phyloP scores from a whole-genome alignment of 2,329 filamentous ascomycete genomes.

The Aureobasidium melanogenum region DNA sequence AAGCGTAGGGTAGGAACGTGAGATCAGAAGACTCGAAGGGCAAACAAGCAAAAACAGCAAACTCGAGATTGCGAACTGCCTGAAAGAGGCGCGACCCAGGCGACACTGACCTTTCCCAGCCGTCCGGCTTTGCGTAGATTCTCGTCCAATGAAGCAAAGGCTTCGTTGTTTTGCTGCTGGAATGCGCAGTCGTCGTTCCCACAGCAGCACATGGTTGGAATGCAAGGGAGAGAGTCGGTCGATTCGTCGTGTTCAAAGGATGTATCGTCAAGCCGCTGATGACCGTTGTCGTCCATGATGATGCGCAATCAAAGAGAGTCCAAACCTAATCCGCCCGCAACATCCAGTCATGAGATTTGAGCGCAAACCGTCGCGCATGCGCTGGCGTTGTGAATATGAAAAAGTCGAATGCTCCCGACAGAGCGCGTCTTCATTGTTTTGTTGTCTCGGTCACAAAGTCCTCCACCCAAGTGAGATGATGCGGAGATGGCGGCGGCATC shows the following conservation, averaged over 20 bases:
- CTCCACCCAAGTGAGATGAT: background rate
- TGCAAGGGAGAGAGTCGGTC: constrained; percentile 5
- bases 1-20: background rate
- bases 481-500: background rate
- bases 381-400: background rate
- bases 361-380: constrained; percentile 5
- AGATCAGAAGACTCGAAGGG: background rate
- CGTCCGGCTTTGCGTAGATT: constrained; percentile 80
- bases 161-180: constrained; percentile 68
- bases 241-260: background rate
- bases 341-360: background rate
- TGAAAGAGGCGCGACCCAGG: background rate
- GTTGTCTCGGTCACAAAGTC: background rate
- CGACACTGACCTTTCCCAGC: constrained; percentile 75
- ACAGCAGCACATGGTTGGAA: constrained; percentile 61
- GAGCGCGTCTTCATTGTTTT: constrained; percentile 1
- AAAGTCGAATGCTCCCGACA: background rate
- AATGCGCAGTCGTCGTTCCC: constrained; percentile 70
- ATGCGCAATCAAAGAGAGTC: constrained; percentile 10
- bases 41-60: background rate
- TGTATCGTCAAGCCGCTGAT: constrained; percentile 3
- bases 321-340: background rate
- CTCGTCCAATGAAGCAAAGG: constrained; percentile 74
- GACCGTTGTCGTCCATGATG: constrained; percentile 13
- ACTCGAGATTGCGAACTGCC: background rate